Conservation (phyloP, 805 yeast species). For the Yarrowia deformans region DNA sequence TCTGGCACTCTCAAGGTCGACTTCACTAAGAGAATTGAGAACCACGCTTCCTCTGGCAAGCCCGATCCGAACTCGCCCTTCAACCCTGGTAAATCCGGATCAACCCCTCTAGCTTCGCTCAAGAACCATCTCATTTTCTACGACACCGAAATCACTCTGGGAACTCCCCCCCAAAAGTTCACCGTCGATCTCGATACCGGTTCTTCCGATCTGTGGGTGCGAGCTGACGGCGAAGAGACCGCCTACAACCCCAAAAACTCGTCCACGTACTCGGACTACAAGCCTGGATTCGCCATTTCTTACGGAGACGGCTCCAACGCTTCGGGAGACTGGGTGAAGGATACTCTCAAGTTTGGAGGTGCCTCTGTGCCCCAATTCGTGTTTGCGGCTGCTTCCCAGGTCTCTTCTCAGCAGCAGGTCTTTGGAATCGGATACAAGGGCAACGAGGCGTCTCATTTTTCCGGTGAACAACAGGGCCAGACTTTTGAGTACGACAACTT, state of each 20-base stretch:
- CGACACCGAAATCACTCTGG: slow-evolving; percentile 50
- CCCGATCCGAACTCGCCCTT: slow-evolving; percentile 13
- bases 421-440: slow-evolving; percentile 43
- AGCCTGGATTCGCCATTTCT: slow-evolving; percentile 44
- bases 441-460: slow-evolving; percentile 1
- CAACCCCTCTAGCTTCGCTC: neutral
- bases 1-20: slow-evolving; percentile 10
- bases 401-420: slow-evolving; percentile 34
- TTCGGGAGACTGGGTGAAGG: slow-evolving; percentile 65
- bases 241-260: slow-evolving; percentile 41
- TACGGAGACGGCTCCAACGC: slow-evolving; percentile 53
- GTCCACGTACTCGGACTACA: slow-evolving; percentile 44
- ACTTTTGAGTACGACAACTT: slow-evolving; percentile 46
- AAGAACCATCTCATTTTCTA: slow-evolving; percentile 17
- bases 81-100: slow-evolving; percentile 8
- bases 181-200: slow-evolving; percentile 71
- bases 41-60: neutral
- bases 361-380: slow-evolving; percentile 52
- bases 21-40: slow-evolving; percentile 1
- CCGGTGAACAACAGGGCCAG: neutral
- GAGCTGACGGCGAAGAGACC: slow-evolving; percentile 24
- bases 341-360: slow-evolving; percentile 59
- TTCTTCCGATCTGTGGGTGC: slow-evolving; percentile 71
- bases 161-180: slow-evolving; percentile 63
- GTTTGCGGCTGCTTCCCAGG: slow-evolving; percentile 41